A percentile compares a stretch with the other conserved stretches of the same genome.
phyloP scores from a whole-genome alignment of 148 eudicot species.

The Camellia japonica region DNA sequence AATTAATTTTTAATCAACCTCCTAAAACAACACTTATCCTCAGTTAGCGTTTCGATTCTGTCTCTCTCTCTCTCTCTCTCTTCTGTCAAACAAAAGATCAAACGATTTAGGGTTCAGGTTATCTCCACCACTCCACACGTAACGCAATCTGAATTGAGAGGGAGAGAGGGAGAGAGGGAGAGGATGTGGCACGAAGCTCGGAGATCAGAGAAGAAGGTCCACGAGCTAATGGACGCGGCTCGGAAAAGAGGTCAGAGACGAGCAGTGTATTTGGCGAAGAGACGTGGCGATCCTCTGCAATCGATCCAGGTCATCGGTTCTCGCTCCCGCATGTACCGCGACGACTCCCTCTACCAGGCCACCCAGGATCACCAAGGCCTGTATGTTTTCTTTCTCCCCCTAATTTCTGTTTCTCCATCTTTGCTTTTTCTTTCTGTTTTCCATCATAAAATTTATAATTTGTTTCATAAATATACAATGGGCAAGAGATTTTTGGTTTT shows the following conservation, averaged over 20 bases:
- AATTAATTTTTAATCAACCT: too few species aligned
- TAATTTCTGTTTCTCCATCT: background rate
- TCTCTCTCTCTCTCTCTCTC: too few species aligned
- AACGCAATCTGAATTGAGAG: background rate
- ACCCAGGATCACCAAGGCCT: conserved; percentile 87
- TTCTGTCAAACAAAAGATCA: too few species aligned
- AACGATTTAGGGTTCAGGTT: too few species aligned
- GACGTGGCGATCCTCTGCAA: conserved; percentile 94
- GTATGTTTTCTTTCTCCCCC: conserved; percentile 29
- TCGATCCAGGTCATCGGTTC: conserved; percentile 49
- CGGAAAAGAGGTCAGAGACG: conserved; percentile 91
- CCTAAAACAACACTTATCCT: too few species aligned
- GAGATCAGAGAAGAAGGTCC: conserved; percentile 95
- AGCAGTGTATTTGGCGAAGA: conserved; percentile 79
- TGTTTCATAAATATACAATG: too few species aligned
- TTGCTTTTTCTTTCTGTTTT: background rate
- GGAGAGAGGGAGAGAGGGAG: conserved; percentile 9
- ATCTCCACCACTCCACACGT: background rate
- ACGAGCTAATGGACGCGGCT: conserved; percentile 97
- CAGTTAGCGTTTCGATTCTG: too few species aligned
- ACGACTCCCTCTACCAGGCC: conserved; percentile 58
- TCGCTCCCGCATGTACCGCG: conserved; percentile 51
- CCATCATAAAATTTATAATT: too few species aligned
- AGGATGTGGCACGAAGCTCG: conserved; percentile 99
- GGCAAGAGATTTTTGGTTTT: too few species aligned